A percentile compares a stretch with the other conserved stretches of the same genome.
Evolutionary conservation across 495 filamentous ascomycete genomes (phyloP).

Genomic region (Lasiosphaeria hispida): DNA sequence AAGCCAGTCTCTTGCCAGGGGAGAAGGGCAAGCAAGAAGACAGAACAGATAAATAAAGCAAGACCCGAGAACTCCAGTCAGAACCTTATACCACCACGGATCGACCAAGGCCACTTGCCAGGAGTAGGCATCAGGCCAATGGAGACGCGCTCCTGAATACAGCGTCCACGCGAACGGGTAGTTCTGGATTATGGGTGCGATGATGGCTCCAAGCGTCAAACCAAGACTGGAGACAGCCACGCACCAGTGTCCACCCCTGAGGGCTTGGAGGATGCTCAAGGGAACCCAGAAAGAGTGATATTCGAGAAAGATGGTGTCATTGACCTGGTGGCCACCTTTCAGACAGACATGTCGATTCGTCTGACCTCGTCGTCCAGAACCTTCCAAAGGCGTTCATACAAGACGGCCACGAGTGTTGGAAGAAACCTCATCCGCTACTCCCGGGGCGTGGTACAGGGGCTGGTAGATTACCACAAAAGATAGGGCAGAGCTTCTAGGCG

Average conservation of each 20-base stretch:
- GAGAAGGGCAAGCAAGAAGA: not conserved
- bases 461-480: not conserved
- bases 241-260: conserved; percentile 1
- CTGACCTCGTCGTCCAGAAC: conserved; percentile 10
- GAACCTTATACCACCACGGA: conserved; percentile 6
- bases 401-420: conserved; percentile 1
- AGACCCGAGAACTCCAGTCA: not conserved
- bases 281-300: conserved; percentile 9
- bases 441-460: not conserved
- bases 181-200: conserved; percentile 4
- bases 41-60: not conserved
- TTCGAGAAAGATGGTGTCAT: conserved; percentile 8
- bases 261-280: conserved; percentile 3
- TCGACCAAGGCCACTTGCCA: conserved; percentile 8
- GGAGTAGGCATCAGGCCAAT: conserved; percentile 3
- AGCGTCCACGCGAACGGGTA: conserved; percentile 8
- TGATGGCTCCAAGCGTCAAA: conserved; percentile 1
- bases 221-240: conserved; percentile 10
- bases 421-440: conserved; percentile 4
- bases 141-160: conserved; percentile 4
- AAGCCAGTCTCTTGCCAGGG: not conserved
- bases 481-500: not conserved
- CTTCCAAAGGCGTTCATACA: conserved; percentile 10
- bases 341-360: not conserved
- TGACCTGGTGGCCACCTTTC: not conserved